A percentile compares a stretch with the other conserved stretches of the same genome.
These are phyloP conservation scores for Schoenoplectus tabernaemontani DNA, from an alignment of 202 grass and related monocot species.

Conservation along the genomic window DNA sequence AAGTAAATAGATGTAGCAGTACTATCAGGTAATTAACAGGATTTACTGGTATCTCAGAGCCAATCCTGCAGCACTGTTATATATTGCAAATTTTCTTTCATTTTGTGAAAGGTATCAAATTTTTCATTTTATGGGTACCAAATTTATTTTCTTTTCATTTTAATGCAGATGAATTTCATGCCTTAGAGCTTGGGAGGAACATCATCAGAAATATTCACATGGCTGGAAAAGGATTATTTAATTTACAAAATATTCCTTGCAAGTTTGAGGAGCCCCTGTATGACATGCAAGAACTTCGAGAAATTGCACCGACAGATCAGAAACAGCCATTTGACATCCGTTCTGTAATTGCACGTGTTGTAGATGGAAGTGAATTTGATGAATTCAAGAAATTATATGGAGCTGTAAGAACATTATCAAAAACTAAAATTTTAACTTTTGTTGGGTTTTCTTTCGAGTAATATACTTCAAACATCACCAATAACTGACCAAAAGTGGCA, in stretches of 20 bases:
- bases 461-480: background rate
- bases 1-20: too few species aligned
- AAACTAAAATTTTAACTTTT: background rate
- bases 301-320: slow-evolving; percentile 75
- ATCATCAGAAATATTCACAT: slow-evolving; percentile 87
- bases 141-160: too few species aligned
- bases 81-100: background rate
- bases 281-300: slow-evolving; percentile 61
- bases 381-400: slow-evolving; percentile 99
- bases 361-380: slow-evolving; percentile 90
- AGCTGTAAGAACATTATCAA: slow-evolving; percentile 53
- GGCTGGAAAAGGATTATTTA: slow-evolving; percentile 42
- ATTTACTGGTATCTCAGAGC: background rate
- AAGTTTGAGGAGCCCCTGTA: slow-evolving; percentile 76
- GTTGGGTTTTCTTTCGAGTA: slow-evolving; percentile 17
- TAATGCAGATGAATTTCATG: slow-evolving; percentile 86
- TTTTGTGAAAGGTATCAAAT: too few species aligned
- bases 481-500: background rate
- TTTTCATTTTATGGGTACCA: too few species aligned
- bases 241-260: slow-evolving; percentile 33
- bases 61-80: background rate
- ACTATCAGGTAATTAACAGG: too few species aligned
- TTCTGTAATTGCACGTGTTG: slow-evolving; percentile 70
- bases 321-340: slow-evolving; percentile 86
- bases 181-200: slow-evolving; percentile 62